Percentiles rank a stretch among this genome's conserved stretches.
phyloP scores from a whole-genome alignment of 2,329 filamentous ascomycete species.

The Aspergillus eucalypticola region DNA sequence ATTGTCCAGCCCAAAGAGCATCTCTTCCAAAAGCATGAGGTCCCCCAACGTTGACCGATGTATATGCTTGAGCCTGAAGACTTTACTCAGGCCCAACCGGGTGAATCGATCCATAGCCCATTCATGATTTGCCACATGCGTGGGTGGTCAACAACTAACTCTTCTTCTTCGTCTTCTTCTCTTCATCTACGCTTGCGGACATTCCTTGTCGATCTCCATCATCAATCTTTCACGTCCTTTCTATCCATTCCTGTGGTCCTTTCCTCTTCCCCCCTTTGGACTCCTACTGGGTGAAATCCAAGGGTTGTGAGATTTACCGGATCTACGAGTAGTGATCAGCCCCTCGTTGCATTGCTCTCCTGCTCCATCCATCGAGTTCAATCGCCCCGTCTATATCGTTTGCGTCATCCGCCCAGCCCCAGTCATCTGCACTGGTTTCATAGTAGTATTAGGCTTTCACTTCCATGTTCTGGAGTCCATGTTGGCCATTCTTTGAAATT shows the following conservation, averaged over 20 bases:
- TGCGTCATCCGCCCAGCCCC: constrained; percentile 21
- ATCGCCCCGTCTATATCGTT: constrained; percentile 19
- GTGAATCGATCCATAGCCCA: constrained; percentile 5
- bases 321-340: background rate
- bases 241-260: background rate
- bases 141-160: background rate
- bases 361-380: background rate
- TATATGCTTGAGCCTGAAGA: background rate
- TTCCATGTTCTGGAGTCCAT: constrained; percentile 1
- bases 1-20: background rate
- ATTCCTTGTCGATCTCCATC: constrained; percentile 6
- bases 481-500: background rate
- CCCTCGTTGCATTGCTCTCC: background rate
- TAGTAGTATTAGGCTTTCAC: background rate
- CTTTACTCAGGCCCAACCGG: constrained; percentile 5
- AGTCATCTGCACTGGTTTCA: background rate
- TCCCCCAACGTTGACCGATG: background rate
- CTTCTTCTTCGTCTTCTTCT: background rate
- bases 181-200: constrained; percentile 5
- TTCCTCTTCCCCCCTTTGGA: background rate
- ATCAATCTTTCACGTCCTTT: background rate
- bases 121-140: constrained; percentile 15
- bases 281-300: background rate
- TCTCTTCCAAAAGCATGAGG: background rate
- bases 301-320: background rate